phyloP scores from a whole-genome alignment of 1,139 yeast species.

The Nadsonia commutata region DNA sequence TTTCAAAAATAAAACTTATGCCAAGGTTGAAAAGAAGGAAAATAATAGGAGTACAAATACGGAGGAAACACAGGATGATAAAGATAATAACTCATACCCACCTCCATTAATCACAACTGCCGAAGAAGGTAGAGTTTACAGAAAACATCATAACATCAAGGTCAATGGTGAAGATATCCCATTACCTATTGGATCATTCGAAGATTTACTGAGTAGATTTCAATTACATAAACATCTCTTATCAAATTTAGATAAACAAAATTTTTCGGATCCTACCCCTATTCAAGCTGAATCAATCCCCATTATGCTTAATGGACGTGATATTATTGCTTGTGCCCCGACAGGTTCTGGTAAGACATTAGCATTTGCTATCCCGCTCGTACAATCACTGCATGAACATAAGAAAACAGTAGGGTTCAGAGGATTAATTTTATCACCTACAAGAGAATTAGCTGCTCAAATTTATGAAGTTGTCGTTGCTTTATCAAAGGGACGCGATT shows the following conservation, averaged over 20 bases:
- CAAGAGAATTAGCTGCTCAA: constrained; percentile 82
- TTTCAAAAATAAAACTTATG: constrained; percentile 28
- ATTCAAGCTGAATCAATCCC: constrained; percentile 85
- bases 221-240: constrained; percentile 48
- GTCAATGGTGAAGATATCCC: constrained; percentile 72
- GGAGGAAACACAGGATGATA: constrained; percentile 17
- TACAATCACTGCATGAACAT: constrained; percentile 32
- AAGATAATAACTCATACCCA: constrained; percentile 20
- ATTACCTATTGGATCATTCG: constrained; percentile 77
- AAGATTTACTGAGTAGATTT: constrained; percentile 58
- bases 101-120: constrained; percentile 36
- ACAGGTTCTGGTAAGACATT: constrained; percentile 90
- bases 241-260: constrained; percentile 49
- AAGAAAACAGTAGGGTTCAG: constrained; percentile 33
- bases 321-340: constrained; percentile 79
- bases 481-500: constrained; percentile 33
- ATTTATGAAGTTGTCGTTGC: constrained; percentile 56
- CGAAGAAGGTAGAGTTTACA: constrained; percentile 42
- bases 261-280: constrained; percentile 77
- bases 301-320: constrained; percentile 45
- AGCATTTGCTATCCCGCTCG: constrained; percentile 72
- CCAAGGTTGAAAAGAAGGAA: constrained; percentile 6
- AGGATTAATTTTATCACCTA: constrained; percentile 80
- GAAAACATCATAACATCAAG: constrained; percentile 45
- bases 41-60: too few relatives aligned